These are phyloP conservation scores for Ogataea pini DNA, from an alignment of 805 yeast species.

Conservation along the genomic window DNA sequence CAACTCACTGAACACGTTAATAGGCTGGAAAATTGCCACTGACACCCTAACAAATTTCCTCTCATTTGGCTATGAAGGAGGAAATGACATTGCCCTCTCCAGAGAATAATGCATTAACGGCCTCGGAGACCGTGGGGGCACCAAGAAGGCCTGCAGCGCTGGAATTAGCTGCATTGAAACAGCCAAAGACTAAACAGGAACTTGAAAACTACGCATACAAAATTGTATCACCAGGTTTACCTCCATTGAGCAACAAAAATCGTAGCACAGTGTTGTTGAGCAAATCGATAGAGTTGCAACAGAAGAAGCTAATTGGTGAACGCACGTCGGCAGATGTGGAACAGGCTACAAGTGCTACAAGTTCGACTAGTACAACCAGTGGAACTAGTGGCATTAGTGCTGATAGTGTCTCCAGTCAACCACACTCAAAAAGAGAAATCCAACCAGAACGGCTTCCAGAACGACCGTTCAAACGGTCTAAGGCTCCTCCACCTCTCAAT, in stretches of 20 bases:
- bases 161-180: constrained; percentile 14
- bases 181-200: constrained; percentile 9
- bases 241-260: constrained; percentile 24
- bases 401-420: background rate
- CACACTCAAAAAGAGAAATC: background rate
- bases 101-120: background rate
- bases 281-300: constrained; percentile 27
- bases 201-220: constrained; percentile 17
- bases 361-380: background rate
- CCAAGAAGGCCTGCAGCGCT: constrained; percentile 17
- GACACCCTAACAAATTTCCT: background rate
- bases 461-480: constrained; percentile 22
- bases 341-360: background rate
- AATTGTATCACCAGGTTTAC: constrained; percentile 28
- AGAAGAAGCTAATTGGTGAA: constrained; percentile 23
- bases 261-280: constrained; percentile 20
- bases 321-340: constrained; percentile 6
- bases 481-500: constrained; percentile 27
- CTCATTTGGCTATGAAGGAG: background rate
- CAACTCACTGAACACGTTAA: background rate
- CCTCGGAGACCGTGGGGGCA: background rate
- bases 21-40: background rate
- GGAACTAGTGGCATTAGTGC: constrained; percentile 4
- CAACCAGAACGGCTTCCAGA: constrained; percentile 10
- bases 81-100: background rate